Evolutionary conservation across 2,329 filamentous ascomycete species (phyloP).

Genomic region (Monosporascus sp.): DNA sequence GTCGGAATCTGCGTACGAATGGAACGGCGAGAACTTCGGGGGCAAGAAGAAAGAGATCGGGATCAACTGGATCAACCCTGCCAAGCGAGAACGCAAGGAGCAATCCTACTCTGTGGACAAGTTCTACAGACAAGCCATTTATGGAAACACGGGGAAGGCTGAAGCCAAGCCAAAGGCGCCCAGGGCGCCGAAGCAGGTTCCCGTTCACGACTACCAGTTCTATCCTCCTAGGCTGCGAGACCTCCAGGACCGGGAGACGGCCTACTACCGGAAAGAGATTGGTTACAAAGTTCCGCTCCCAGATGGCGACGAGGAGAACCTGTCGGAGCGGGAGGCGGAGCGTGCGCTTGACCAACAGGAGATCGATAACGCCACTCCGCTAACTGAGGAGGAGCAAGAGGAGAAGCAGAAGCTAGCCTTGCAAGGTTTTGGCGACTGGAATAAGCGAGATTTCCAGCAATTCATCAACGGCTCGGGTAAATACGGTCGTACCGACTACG

Average conservation of each 20-base stretch:
- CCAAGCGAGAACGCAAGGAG: constrained; percentile 97
- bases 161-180: constrained; percentile 93
- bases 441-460: constrained; percentile 94
- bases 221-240: constrained; percentile 80
- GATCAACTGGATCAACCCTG: constrained; percentile 94
- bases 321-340: constrained; percentile 81
- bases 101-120: constrained; percentile 98
- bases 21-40: constrained; percentile 96
- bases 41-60: constrained; percentile 88
- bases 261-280: constrained; percentile 93
- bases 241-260: constrained; percentile 93
- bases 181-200: constrained; percentile 87
- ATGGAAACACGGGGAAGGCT: constrained; percentile 65
- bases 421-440: constrained; percentile 91
- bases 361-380: constrained; percentile 83
- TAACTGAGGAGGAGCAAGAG: constrained; percentile 84
- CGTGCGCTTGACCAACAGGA: constrained; percentile 82
- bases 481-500: constrained; percentile 82
- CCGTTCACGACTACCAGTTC: constrained; percentile 95
- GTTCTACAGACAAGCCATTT: constrained; percentile 90
- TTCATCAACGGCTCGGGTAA: constrained; percentile 95
- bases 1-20: constrained; percentile 95
- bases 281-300: constrained; percentile 88
- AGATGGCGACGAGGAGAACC: constrained; percentile 81
- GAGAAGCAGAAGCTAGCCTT: constrained; percentile 79